Conservation (phyloP, 768 basidiomycete genomes). For the Sarcodon aspratus region DNA sequence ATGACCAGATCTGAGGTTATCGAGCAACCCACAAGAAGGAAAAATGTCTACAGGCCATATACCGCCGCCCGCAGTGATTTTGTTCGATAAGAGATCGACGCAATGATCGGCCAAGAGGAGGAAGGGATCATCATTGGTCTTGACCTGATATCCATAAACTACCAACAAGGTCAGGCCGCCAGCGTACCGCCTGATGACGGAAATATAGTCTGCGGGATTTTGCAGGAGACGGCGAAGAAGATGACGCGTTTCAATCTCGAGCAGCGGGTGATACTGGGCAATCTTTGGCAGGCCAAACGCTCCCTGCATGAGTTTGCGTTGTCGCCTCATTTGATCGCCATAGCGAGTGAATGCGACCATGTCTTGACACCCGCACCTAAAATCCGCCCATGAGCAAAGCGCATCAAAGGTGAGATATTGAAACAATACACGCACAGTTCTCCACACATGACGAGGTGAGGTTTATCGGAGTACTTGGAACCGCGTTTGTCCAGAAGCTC, state of each 20-base stretch:
- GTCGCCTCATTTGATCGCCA: constrained; percentile 48
- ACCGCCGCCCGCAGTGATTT: constrained; percentile 29
- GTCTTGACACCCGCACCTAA: constrained; percentile 48
- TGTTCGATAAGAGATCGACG: constrained; percentile 28
- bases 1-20: constrained; percentile 4
- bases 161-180: constrained; percentile 46
- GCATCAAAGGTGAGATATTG: background rate
- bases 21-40: constrained; percentile 17
- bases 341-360: constrained; percentile 66
- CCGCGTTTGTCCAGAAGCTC: constrained; percentile 66
- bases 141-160: constrained; percentile 48
- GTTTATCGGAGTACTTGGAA: constrained; percentile 67
- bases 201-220: constrained; percentile 22
- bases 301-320: constrained; percentile 55
- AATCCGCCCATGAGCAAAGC: background rate
- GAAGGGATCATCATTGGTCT: constrained; percentile 27
- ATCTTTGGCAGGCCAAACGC: constrained; percentile 46
- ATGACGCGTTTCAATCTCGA: constrained; percentile 41
- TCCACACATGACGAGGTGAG: constrained; percentile 53
- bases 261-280: constrained; percentile 43
- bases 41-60: constrained; percentile 32
- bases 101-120: constrained; percentile 31
- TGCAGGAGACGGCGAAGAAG: constrained; percentile 47
- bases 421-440: constrained; percentile 41
- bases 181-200: constrained; percentile 25